Evolutionary conservation across 2,329 filamentous ascomycete genomes (phyloP), one percentile per base, ranked within the genome.

Genomic region (Zopfia rhizophila): DNA sequence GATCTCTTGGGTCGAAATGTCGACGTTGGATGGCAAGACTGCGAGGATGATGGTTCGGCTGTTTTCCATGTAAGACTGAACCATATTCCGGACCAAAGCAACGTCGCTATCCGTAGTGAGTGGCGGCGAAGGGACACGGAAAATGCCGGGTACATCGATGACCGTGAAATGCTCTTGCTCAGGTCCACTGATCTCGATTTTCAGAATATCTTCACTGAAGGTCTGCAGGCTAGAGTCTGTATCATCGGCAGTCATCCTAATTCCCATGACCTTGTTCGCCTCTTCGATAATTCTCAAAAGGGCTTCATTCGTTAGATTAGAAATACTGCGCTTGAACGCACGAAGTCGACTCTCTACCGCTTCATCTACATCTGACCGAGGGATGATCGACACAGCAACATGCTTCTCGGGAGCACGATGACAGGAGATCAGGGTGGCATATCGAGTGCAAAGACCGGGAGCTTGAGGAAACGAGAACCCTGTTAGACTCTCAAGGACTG

Each of bases 1-100:
- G 24, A 81, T 78, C 22, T 75, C 70, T 38, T 80, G 75, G 0
- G 70, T 79, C 0, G 71, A 72, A 19, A 78, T 65, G 38, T 82
- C 77, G 3, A 72, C 69, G 19, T 59, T 61, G 3, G 47, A 28
- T 3, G 53, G 48, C 10, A 61, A 17, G 3, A 63, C 52, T 3
- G 56, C 48, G 7, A 63, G 52, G 13, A 62, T 55, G 19, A 64
- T 51, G 5, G 53, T 58, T 2, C 59, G 52, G 3, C 23, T 36
- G 18, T 64, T 51, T 23, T 36, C 7, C 22, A 61, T 62, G 30
- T 62, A 63, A 2, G 5, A 12, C 7, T 48, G 12, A 8, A 62
- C 55, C 42, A 62, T 55, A 7, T 38, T 33, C 16, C 37, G 27
- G 3, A 63, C 57, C 7, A 63, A 25, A 1, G 16, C 14, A 11